Conservation (phyloP, 805 yeast species). For the Candida anglica region DNA sequence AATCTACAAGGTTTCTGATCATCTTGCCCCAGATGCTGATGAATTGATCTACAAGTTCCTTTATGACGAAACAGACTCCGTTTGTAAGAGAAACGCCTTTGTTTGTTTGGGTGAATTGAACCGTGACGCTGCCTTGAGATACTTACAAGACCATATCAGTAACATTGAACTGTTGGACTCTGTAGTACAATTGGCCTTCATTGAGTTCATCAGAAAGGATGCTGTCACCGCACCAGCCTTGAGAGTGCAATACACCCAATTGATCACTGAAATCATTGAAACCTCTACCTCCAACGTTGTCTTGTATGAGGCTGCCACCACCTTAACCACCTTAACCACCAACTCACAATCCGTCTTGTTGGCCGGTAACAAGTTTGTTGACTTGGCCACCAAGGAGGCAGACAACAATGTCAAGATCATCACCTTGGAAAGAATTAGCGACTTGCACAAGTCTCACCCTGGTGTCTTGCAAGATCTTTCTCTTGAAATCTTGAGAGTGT, state of each 20-base stretch:
- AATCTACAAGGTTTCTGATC: conserved; percentile 77
- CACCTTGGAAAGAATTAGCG: conserved; percentile 80
- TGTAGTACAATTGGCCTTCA: conserved; percentile 79
- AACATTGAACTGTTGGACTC: conserved; percentile 69
- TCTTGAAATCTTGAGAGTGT: conserved; percentile 79
- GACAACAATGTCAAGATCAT: conserved; percentile 93
- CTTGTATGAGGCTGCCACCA: conserved; percentile 85
- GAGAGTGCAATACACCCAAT: conserved; percentile 64
- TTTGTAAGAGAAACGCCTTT: conserved; percentile 94
- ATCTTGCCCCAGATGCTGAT: conserved; percentile 93
- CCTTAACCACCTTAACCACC: conserved; percentile 60
- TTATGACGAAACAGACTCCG: conserved; percentile 81
- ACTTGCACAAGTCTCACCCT: conserved; percentile 67
- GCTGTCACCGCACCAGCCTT: conserved; percentile 55
- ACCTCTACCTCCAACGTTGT: conserved; percentile 58
- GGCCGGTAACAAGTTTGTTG: conserved; percentile 84
- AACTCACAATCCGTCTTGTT: conserved; percentile 65
- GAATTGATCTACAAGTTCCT: conserved; percentile 73
- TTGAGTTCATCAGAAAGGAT: conserved; percentile 88
- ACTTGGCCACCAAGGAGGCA: conserved; percentile 85
- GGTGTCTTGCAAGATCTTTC: conserved; percentile 82
- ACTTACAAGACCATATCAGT: conserved; percentile 66
- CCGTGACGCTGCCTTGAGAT: conserved; percentile 80
- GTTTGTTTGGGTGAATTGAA: conserved; percentile 78
- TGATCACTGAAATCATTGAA: conserved; percentile 71